Evolutionary conservation across 1,139 yeast genomes (phyloP).

Genomic region (Scheffersomyces titani): DNA sequence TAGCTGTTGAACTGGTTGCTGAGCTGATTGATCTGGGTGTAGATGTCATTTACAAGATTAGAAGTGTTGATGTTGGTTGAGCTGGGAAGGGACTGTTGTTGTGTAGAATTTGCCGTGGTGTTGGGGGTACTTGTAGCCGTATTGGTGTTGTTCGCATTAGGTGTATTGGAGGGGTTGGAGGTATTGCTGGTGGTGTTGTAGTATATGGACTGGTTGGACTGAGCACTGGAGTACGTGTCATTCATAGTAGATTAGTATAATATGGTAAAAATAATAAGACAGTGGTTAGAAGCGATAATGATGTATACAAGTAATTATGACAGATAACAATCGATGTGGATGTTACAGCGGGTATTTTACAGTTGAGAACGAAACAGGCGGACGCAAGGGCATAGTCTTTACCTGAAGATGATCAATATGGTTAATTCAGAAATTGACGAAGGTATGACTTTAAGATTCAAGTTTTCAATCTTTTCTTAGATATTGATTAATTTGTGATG

Average conservation of each 20-base stretch:
- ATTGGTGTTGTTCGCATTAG: constrained; percentile 6
- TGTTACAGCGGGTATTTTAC: background rate
- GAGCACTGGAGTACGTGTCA: constrained; percentile 12
- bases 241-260: constrained; percentile 10
- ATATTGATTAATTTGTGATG: background rate
- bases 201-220: constrained; percentile 11
- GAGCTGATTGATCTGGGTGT: constrained; percentile 13
- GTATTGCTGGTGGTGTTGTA: constrained; percentile 6
- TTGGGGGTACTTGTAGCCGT: constrained; percentile 3
- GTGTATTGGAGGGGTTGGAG: constrained; percentile 1
- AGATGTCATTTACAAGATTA: constrained; percentile 8
- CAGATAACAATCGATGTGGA: background rate
- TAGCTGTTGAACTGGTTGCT: constrained; percentile 18
- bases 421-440: background rate
- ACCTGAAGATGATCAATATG: background rate
- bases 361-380: background rate
- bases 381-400: background rate
- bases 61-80: constrained; percentile 1
- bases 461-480: background rate
- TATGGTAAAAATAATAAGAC: background rate
- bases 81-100: background rate
- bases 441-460: background rate
- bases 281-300: background rate
- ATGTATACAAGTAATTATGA: background rate
- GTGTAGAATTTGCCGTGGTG: background rate